Base-by-base conservation (phyloP, 1,284 basidiomycete genomes). In the Anthracocystis setariae region DNA sequence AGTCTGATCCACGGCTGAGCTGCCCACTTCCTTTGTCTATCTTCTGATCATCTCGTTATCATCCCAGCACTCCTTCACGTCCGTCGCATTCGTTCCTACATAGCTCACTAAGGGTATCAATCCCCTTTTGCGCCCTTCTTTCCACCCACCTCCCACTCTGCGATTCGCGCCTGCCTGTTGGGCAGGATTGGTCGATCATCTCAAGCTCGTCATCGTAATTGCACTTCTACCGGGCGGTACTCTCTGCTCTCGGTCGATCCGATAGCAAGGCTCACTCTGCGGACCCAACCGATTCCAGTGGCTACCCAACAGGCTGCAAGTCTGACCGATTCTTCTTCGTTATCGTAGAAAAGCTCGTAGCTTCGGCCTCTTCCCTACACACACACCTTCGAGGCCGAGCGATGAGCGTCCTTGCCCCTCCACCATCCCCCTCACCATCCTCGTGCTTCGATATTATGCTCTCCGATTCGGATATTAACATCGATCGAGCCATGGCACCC, bases 351-450 rank as follows among this genome's bases (percentile, higher is more conserved):
- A n/a, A n/a, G n/a, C n/a, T n/a, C n/a, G n/a, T n/a, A n/a, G n/a
- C n/a, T n/a, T n/a, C 29, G 29, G 25, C 37, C 18, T 2, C 7
- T 27, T 25, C 8, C 37, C 23, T 33, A 21, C 38, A 9, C n/a
- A 23, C 17, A 38, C 27, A 47, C 43, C 17, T 45, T 20, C 8
- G 10, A 39, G 32, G 40, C 52, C 10, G 29, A 67, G 70, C 56
- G 52, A 74, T 74, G 73, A 74, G 73, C 64, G 63, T 74, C 5
- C 73, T 74, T 17, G 67, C 54, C 5, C 67, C 64, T 5, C 67
- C 73, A 12, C 73, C 73, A 20, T 72, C 68, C 3, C 68, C 73
- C 7, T 64, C 73, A 25, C 73, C 63, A 21, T 68, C 69, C n/a
- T 71, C 69, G 55, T 53, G 52, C 56, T 67, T 74, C 51, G 67